Conservation (phyloP, 306 rosid species). For the Lathyrus tuberosus region DNA sequence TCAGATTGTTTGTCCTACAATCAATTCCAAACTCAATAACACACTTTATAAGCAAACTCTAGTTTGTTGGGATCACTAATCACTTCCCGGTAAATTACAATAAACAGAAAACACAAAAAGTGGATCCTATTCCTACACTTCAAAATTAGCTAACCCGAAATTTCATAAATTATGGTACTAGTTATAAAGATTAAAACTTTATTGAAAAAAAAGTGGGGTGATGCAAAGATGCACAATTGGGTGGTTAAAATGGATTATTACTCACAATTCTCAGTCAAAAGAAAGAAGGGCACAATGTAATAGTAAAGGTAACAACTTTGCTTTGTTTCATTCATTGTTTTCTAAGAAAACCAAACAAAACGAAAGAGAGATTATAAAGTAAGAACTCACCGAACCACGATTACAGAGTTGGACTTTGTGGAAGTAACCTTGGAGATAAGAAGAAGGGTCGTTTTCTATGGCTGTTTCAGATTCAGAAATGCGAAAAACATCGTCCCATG, state of each 20-base stretch:
- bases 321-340: neutral
- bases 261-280: conserved; percentile 5
- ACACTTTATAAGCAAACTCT: neutral
- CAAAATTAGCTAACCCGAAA: conserved; percentile 28
- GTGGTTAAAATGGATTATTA: neutral
- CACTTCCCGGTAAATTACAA: neutral
- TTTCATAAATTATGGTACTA: neutral
- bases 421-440: conserved; percentile 64
- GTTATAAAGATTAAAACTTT: neutral
- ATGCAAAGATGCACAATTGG: conserved; percentile 22
- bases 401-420: conserved; percentile 74
- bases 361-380: neutral
- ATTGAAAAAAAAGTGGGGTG: neutral
- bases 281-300: neutral
- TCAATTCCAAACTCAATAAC: conserved; percentile 33
- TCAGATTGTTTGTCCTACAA: conserved; percentile 71
- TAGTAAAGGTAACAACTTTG: conserved; percentile 2
- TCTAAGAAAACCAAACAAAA: neutral
- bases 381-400: conserved; percentile 66
- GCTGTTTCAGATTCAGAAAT: conserved; percentile 42
- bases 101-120: neutral
- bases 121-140: neutral
- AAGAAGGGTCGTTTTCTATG: conserved; percentile 40
- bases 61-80: neutral
- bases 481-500: conserved; percentile 64